phyloP scores from a whole-genome alignment of 345 rosid species.

The Microthlaspi erraticum region DNA sequence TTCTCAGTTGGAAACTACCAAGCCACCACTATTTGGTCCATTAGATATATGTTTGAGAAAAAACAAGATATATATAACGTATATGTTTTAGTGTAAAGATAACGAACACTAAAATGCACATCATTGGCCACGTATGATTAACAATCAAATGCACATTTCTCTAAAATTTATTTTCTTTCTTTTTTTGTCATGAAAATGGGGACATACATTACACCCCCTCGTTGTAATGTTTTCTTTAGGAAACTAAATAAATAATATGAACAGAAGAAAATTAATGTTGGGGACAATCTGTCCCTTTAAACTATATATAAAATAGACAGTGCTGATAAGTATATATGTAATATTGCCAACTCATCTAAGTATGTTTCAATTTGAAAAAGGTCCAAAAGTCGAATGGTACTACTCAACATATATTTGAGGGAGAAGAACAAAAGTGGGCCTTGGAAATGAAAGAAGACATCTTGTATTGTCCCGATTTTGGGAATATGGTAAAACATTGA shows the following conservation, averaged over 20 bases:
- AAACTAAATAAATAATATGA: slow-evolving; percentile 22
- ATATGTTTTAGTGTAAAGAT: background rate
- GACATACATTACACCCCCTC: slow-evolving; percentile 37
- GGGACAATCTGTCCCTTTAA: slow-evolving; percentile 41
- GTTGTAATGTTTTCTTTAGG: slow-evolving; percentile 38
- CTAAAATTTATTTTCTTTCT: background rate
- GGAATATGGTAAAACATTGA: too few species aligned
- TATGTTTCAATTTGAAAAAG: background rate
- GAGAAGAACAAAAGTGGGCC: too few species aligned
- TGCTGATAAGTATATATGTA: slow-evolving; percentile 29
- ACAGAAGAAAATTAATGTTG: slow-evolving; percentile 33
- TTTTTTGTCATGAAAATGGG: slow-evolving; percentile 32
- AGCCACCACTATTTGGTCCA: too few species aligned
- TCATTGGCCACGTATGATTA: slow-evolving; percentile 15
- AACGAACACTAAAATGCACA: background rate
- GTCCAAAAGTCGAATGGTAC: background rate
- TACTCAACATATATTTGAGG: background rate
- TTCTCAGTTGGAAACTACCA: too few species aligned
- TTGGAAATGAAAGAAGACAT: too few species aligned
- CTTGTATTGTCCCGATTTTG: too few species aligned
- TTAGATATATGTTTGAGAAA: too few species aligned
- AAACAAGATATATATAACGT: background rate
- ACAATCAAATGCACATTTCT: slow-evolving; percentile 22
- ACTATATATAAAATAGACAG: slow-evolving; percentile 35
- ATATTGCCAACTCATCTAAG: slow-evolving; percentile 26